Percentiles rank a stretch among this genome's conserved stretches.
Evolutionary conservation across 352 stramenopile genomes (phyloP).

Genomic region (Phytophthora meadii): DNA sequence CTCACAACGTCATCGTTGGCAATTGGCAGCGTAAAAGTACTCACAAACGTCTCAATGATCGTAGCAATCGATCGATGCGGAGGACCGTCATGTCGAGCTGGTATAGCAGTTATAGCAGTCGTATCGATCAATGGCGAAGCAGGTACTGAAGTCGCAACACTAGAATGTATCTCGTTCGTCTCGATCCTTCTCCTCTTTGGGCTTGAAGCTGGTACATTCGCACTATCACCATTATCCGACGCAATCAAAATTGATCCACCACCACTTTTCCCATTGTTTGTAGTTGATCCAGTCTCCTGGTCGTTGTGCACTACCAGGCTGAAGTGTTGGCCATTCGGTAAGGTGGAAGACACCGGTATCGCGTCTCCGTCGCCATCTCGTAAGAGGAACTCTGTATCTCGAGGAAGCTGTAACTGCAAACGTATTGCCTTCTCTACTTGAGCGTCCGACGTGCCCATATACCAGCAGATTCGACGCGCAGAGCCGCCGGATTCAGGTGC

Average conservation of each 20-base stretch:
- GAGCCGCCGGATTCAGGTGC: constrained; percentile 2
- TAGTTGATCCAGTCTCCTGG: not conserved
- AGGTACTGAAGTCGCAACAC: not conserved
- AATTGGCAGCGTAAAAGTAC: constrained; percentile 60
- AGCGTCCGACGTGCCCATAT: constrained; percentile 57
- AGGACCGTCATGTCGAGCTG: not conserved
- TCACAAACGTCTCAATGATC: constrained; percentile 54
- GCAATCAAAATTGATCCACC: not conserved
- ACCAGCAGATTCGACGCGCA: constrained; percentile 58
- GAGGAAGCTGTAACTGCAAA: constrained; percentile 41
- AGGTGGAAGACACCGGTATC: constrained; percentile 43
- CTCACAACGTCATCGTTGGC: constrained; percentile 65
- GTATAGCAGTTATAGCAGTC: not conserved
- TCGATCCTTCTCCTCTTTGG: constrained; percentile 30
- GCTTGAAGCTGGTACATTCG: constrained; percentile 15
- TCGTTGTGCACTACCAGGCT: constrained; percentile 34
- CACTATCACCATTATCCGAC: constrained; percentile 13
- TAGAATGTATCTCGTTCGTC: not conserved
- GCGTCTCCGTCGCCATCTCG: constrained; percentile 54
- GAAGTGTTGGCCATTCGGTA: constrained; percentile 46
- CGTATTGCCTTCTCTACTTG: constrained; percentile 53
- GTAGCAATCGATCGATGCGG: constrained; percentile 31
- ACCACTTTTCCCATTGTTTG: not conserved
- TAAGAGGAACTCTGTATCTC: constrained; percentile 41
- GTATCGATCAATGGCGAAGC: constrained; percentile 1